Evolutionary conservation across 2,329 filamentous ascomycete genomes (phyloP), one percentile per base, ranked within the genome.

Genomic region (Fusarium sp.): DNA sequence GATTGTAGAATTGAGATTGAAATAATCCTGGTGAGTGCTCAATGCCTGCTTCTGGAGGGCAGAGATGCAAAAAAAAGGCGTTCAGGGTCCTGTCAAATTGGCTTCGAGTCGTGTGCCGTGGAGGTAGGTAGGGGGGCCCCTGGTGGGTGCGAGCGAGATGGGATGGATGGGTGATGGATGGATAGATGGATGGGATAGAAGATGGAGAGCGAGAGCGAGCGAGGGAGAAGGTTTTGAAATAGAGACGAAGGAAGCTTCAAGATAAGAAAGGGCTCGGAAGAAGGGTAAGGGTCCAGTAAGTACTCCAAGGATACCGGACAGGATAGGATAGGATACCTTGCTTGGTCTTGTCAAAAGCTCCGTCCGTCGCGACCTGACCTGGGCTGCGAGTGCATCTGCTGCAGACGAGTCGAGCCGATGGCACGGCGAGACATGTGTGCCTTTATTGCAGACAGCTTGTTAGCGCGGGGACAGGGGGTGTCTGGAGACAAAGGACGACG

Each of bases 401-500:
- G 82, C 81, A 82, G 80, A 82, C 81, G 78, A 81, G 78, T 70
- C 78, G 80, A 83, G 82, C 82, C 83, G 68, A 85, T 83, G 82
- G 81, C 60, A 74, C 67, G 68, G 66, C 71, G 69, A 75, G 68
- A 72, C 83, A 86, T 84, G 84, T 86, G 85, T 87, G 83, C 82
- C 83, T 89, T 88, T 89, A 88, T 88, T 87, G 85, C 84, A 84
- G 83, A 83, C 81, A 79, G 78, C 77, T 77, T 79, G 76, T 79
- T 82, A 80, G 82, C 84, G 84, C 82, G 83, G 82, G 67, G 83
- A 82, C 81, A 78, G 79, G 80, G 77, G 79, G 81, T 81, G 81
- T 82, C 80, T 76, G 78, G 79, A 81, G 77, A 78, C 74, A 77
- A 73, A 73, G 70, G 61, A 78, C 69, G 77, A 79, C 75, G 75